Evolutionary conservation across 2,329 filamentous ascomycete species (phyloP).

Genomic region (Aspergillus felis): DNA sequence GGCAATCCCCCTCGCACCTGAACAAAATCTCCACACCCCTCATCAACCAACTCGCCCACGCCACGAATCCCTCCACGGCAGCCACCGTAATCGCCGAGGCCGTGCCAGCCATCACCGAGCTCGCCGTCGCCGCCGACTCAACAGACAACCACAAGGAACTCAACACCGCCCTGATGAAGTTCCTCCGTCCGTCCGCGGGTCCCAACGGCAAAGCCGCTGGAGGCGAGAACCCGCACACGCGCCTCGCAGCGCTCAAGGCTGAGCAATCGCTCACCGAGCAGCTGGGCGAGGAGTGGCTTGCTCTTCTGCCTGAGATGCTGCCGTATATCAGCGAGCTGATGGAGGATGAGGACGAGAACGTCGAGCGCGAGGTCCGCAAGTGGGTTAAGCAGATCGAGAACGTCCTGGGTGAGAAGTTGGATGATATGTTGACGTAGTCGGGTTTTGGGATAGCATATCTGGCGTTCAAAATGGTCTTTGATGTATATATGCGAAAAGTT

Average conservation of each 20-base stretch:
- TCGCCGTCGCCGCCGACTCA: conserved; percentile 76
- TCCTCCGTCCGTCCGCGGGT: conserved; percentile 59
- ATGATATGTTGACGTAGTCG: conserved; percentile 79
- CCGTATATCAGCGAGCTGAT: conserved; percentile 93
- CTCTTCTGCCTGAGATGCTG: conserved; percentile 88
- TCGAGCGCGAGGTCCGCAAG: conserved; percentile 81
- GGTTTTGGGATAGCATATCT: background rate
- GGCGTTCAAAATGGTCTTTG: background rate
- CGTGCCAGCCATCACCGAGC: conserved; percentile 71
- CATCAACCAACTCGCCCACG: conserved; percentile 60
- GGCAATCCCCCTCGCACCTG: conserved; percentile 89
- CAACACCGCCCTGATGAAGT: conserved; percentile 72
- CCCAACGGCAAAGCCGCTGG: conserved; percentile 24
- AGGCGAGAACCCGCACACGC: conserved; percentile 63
- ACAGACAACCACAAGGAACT: conserved; percentile 88
- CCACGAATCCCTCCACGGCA: conserved; percentile 34
- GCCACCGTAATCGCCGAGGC: conserved; percentile 53
- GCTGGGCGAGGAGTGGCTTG: conserved; percentile 90
- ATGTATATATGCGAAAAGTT: background rate
- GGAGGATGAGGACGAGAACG: conserved; percentile 91
- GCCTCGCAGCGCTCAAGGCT: conserved; percentile 76
- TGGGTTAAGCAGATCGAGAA: conserved; percentile 92
- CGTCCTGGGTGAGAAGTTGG: conserved; percentile 83
- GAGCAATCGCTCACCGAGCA: conserved; percentile 75
- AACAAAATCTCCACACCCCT: conserved; percentile 66